These are phyloP conservation scores for Sugiyamaella boreocaroliniensis DNA, from an alignment of 805 yeast species.

Conservation along the genomic window DNA sequence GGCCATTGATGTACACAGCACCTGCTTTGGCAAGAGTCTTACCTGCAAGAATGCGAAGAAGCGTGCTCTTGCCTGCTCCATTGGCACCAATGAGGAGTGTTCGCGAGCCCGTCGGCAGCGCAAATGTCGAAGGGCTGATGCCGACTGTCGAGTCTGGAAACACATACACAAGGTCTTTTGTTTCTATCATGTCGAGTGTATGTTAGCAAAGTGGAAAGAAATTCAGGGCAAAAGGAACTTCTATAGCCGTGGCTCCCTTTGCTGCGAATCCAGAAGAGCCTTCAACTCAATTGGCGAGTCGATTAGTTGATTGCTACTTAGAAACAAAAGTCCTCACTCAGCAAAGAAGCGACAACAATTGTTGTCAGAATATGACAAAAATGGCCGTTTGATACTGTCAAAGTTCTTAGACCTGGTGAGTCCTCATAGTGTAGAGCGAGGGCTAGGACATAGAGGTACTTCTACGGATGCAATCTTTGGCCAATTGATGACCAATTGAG, in stretches of 20 bases:
- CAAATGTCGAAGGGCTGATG: constrained; percentile 52
- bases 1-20: constrained; percentile 62
- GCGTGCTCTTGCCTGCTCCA: constrained; percentile 95
- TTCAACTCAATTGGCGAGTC: too few species aligned
- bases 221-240: too few species aligned
- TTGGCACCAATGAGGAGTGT: constrained; percentile 85
- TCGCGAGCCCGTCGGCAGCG: constrained; percentile 64
- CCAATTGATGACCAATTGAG: too few species aligned
- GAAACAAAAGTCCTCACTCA: background rate
- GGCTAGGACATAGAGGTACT: too few species aligned
- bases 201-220: background rate
- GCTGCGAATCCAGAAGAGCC: too few species aligned
- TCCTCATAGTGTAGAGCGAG: too few species aligned
- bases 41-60: constrained; percentile 80
- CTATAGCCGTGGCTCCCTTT: too few species aligned
- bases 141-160: constrained; percentile 63
- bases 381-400: too few species aligned
- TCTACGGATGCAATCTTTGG: too few species aligned
- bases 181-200: constrained; percentile 39
- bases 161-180: constrained; percentile 58
- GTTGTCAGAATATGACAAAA: too few species aligned
- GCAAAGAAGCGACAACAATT: too few species aligned
- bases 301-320: background rate
- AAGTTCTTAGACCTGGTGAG: too few species aligned
- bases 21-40: constrained; percentile 79